Base-by-base conservation (phyloP, 2,329 filamentous ascomycete species). In the Verruconis gallopava region DNA sequence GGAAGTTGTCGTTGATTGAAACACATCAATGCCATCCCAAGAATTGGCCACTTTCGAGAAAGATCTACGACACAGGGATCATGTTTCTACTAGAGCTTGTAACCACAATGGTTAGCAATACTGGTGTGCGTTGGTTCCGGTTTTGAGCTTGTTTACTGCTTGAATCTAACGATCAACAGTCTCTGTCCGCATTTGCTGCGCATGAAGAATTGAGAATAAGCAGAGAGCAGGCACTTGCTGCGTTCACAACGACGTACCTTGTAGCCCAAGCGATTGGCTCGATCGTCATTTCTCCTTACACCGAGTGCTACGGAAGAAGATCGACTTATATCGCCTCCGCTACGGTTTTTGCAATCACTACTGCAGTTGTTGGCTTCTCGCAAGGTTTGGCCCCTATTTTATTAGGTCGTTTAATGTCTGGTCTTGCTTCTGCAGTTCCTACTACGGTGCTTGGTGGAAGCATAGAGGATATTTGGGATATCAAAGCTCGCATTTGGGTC, bases 71-170 rank as follows among this genome's bases (percentile, higher is more conserved):
- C 17, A 40, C 38, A 17, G 17, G 15, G 13, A 25, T 20, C 17
- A 40, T 40, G 15, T n/a, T 40, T 18, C 20, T 40, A 6, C 21
- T 37, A 12, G 38, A 40, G 20, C 34, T 40, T 15, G 30, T 14
- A 21, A 40, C 21, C n/a, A n/a, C n/a, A n/a, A n/a, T n/a, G n/a
- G n/a, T n/a, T n/a, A n/a, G n/a, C n/a, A n/a, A n/a, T n/a, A n/a
- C n/a, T n/a, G n/a, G n/a, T n/a, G n/a, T n/a, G n/a, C n/a, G n/a
- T n/a, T n/a, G n/a, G n/a, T n/a, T n/a, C n/a, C n/a, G n/a, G n/a
- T n/a, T n/a, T n/a, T n/a, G n/a, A n/a, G n/a, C n/a, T n/a, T n/a
- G n/a, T n/a, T n/a, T n/a, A n/a, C n/a, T n/a, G n/a, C n/a, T n/a
- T n/a, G n/a, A n/a, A n/a, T n/a, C n/a, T n/a, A n/a, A n/a, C n/a